Evolutionary conservation across 768 basidiomycete species (phyloP).

Genomic region (Pseudohyphozyma bogoriensis): DNA sequence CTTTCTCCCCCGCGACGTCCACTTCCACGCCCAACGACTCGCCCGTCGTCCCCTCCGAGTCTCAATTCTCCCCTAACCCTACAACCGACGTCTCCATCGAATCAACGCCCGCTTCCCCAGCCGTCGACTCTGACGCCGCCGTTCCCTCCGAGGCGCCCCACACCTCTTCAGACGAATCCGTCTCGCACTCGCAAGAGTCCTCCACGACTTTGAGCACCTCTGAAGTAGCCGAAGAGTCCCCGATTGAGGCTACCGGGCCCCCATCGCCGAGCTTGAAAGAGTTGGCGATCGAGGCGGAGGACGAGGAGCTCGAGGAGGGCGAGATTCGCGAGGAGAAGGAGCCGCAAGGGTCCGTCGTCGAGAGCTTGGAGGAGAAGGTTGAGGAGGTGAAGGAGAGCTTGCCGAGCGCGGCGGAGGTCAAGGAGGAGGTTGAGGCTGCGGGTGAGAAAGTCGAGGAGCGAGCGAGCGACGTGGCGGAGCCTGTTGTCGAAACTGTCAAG

Average conservation of each 20-base stretch:
- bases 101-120: background rate
- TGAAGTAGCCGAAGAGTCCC: background rate
- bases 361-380: background rate
- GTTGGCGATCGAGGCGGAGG: constrained; percentile 4
- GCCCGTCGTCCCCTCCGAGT: background rate
- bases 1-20: background rate
- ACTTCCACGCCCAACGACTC: background rate
- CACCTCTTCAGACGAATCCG: background rate
- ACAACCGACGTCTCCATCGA: background rate
- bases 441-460: background rate
- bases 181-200: background rate
- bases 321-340: constrained; percentile 1
- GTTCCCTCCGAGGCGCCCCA: background rate
- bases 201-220: background rate
- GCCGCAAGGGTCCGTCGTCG: background rate
- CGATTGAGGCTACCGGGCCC: background rate
- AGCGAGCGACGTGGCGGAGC: background rate
- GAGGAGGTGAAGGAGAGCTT: background rate
- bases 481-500: background rate
- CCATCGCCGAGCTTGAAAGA: background rate
- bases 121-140: background rate
- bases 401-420: background rate
- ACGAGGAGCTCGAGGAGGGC: background rate
- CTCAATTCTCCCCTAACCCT: background rate
- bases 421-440: background rate